A percentile compares a stretch with the other conserved stretches of the same genome.
phyloP scores from a whole-genome alignment of 139 green algal species.

The Astrephomene gubernaculifera region DNA sequence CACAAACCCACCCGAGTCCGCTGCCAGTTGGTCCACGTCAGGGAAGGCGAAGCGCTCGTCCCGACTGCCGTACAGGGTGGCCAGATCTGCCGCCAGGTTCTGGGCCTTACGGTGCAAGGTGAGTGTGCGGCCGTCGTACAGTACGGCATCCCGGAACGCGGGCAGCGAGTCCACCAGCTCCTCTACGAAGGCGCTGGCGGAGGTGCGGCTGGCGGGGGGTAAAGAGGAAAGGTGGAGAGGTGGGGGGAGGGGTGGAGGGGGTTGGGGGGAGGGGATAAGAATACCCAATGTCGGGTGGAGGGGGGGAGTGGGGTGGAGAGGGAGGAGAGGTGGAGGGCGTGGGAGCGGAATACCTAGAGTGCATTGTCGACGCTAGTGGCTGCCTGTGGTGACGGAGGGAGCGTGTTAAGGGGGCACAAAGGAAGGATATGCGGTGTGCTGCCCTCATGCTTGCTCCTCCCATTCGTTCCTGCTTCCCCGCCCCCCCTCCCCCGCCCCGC shows the following conservation, averaged over 20 bases:
- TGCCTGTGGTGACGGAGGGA: background rate
- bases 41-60: slow-evolving; percentile 55
- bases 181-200: slow-evolving; percentile 53
- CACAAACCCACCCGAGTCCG: slow-evolving; percentile 56
- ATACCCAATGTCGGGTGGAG: too few species aligned
- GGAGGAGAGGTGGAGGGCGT: too few species aligned
- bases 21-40: slow-evolving; percentile 50
- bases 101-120: slow-evolving; percentile 60
- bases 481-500: background rate
- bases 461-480: background rate
- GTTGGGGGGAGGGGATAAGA: too few species aligned
- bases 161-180: slow-evolving; percentile 52
- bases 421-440: background rate
- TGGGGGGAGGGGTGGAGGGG: background rate
- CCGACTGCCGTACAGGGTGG: background rate
- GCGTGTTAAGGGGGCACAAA: background rate
- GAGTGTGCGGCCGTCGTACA: slow-evolving; percentile 50
- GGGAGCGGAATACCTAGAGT: too few species aligned
- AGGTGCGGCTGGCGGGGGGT: slow-evolving; percentile 12
- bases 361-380: too few species aligned
- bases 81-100: slow-evolving; percentile 37
- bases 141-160: slow-evolving; percentile 47
- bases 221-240: too few species aligned
- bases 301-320: too few species aligned
- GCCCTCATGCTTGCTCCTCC: background rate